Conservation (phyloP, 2,329 filamentous ascomycete genomes). For the Hortaea sp. region DNA sequence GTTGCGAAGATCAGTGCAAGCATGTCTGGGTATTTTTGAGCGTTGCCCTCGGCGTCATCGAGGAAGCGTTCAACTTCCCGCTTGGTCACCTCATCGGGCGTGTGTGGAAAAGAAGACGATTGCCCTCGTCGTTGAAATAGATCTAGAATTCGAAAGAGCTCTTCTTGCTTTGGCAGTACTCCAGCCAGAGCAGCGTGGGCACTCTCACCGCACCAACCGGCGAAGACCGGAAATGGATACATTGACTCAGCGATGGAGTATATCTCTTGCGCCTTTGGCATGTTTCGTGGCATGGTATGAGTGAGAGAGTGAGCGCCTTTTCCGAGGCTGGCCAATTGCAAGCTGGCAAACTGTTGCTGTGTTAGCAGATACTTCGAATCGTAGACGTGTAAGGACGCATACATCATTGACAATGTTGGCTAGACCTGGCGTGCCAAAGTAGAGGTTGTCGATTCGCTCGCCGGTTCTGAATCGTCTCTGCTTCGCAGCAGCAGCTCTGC, state of each 20-base stretch:
- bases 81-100: conserved; percentile 33
- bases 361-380: not conserved
- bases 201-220: conserved; percentile 17
- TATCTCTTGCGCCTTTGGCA: conserved; percentile 28
- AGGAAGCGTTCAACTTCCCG: conserved; percentile 38
- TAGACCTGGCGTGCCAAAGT: conserved; percentile 41
- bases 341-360: not conserved
- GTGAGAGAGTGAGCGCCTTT: conserved; percentile 32
- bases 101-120: conserved; percentile 36
- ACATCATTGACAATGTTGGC: conserved; percentile 39
- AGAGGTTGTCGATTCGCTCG: conserved; percentile 36
- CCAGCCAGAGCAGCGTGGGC: conserved; percentile 16
- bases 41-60: conserved; percentile 31
- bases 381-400: conserved; percentile 4
- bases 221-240: conserved; percentile 38
- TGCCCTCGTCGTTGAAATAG: conserved; percentile 34
- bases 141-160: conserved; percentile 31
- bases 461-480: conserved; percentile 28
- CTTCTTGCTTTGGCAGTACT: conserved; percentile 30
- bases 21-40: conserved; percentile 36
- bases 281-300: conserved; percentile 31
- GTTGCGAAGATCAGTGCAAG: conserved; percentile 40
- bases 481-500: conserved; percentile 15
- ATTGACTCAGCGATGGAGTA: conserved; percentile 26
- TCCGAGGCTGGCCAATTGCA: conserved; percentile 33